phyloP scores from a whole-genome alignment of 306 rosid genomes.

The Cercis canadensis region DNA sequence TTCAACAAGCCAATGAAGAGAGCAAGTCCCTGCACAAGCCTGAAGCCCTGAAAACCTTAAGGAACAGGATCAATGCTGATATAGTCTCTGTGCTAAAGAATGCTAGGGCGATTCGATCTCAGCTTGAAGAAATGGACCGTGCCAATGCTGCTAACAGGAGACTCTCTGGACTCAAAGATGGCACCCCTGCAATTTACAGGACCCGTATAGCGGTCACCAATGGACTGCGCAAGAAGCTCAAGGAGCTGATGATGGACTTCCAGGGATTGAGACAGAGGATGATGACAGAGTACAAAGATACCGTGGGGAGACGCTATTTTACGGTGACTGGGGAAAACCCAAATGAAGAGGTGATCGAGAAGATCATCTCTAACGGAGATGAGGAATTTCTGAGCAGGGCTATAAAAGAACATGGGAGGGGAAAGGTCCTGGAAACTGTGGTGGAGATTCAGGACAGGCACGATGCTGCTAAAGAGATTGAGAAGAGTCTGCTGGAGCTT shows the following conservation, averaged over 20 bases:
- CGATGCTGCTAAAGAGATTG: conserved; percentile 77
- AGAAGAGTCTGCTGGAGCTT: conserved; percentile 78
- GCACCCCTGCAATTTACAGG: conserved; percentile 65
- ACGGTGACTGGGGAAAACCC: conserved; percentile 84
- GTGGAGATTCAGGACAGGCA: conserved; percentile 87
- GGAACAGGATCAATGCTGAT: conserved; percentile 58
- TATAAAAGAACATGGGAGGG: conserved; percentile 73
- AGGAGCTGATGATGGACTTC: conserved; percentile 91
- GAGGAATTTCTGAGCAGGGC: conserved; percentile 68
- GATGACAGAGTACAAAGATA: conserved; percentile 84
- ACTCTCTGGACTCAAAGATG: conserved; percentile 65
- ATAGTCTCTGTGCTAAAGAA: conserved; percentile 62
- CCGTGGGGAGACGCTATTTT: conserved; percentile 76
- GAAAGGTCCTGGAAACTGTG: conserved; percentile 81
- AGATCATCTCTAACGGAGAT: conserved; percentile 71
- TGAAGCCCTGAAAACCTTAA: conserved; percentile 61
- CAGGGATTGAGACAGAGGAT: conserved; percentile 76
- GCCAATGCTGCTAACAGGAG: conserved; percentile 72
- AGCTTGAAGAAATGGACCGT: conserved; percentile 77
- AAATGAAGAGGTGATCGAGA: conserved; percentile 78
- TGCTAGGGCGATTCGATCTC: conserved; percentile 54
- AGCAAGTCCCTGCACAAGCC: conserved; percentile 71
- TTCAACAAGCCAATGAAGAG: conserved; percentile 76
- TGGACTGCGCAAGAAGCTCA: conserved; percentile 75
- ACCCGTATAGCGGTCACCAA: conserved; percentile 75